Conservation (phyloP, 176 grass and related monocot genomes). For the Oryza rufipogon region DNA sequence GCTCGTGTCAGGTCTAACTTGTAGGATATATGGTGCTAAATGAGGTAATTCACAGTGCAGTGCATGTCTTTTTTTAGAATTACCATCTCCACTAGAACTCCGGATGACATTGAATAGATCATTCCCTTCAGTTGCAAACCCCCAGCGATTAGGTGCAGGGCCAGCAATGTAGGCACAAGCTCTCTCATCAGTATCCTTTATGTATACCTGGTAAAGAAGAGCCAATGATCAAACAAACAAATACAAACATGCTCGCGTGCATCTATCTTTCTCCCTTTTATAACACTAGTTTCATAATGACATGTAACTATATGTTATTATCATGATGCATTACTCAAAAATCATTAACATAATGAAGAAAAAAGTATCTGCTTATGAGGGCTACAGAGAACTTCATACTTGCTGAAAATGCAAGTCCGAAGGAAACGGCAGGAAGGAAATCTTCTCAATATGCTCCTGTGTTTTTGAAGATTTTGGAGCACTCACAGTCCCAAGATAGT, state of each 20-base stretch:
- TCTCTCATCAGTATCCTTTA: slow-evolving; percentile 98
- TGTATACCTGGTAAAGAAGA: slow-evolving; percentile 66
- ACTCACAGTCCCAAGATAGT: slow-evolving; percentile 91
- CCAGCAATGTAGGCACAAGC: slow-evolving; percentile 98
- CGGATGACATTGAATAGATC: slow-evolving; percentile 79
- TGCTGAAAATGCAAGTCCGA: slow-evolving; percentile 97
- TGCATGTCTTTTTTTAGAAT: slow-evolving; percentile 39
- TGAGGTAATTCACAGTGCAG: background rate
- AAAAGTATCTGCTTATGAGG: slow-evolving; percentile 21
- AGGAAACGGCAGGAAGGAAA: slow-evolving; percentile 77
- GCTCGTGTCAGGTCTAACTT: slow-evolving; percentile 4
- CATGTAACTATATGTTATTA: background rate
- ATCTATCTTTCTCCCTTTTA: background rate
- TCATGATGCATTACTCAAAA: background rate
- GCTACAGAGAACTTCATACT: slow-evolving; percentile 47
- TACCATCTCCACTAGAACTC: slow-evolving; percentile 60
- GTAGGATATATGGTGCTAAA: background rate
- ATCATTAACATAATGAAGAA: background rate
- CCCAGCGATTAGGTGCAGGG: slow-evolving; percentile 94
- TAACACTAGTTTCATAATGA: background rate
- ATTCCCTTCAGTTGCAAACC: slow-evolving; percentile 80
- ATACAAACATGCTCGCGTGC: background rate
- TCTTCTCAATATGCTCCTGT: slow-evolving; percentile 58
- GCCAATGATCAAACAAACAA: slow-evolving; percentile 21
- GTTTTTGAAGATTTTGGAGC: slow-evolving; percentile 52